Base-by-base conservation (phyloP, 495 filamentous ascomycete species). In the Talaromyces wortmannii region DNA sequence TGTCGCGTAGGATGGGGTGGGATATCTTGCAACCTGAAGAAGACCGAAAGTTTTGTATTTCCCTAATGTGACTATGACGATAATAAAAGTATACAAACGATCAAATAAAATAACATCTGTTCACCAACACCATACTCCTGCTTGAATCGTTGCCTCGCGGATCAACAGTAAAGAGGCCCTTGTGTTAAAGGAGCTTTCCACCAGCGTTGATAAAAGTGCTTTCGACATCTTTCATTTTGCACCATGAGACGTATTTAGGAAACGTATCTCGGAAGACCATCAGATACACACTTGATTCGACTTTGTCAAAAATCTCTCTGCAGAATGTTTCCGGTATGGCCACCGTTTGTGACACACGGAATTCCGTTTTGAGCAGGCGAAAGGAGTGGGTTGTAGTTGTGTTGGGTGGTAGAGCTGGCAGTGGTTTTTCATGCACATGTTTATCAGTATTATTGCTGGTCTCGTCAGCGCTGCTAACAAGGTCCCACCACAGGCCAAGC, bases 61-160 rank as follows among this genome's bases (percentile, higher is more conserved):
- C 13, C 40, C n/a, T 52, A 52, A 52, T 23, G 50, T 44, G 50
- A 52, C 18, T 36, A 52, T 52, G 50, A 52, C 29, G 5, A 40
- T 40, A 40, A 2, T 40, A 40, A 40, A 40, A 40, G 36, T 40
- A 40, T 10, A 40, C 36, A 40, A 5, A 13, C 8, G 13, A 40
- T 10, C 36, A 40, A 40, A 40, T 8, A 40, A 13, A 40, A 40
- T 10, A 40, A 40, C 33, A 40, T 40, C 13, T 5, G 8, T 10
- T 13, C 36, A 10, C 36, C 36, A 40, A 40, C 36, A 10, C 36
- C 36, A 13, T 40, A 23, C 23, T 23, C 23, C 23, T 23, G 23
- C 4, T 23, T 4, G 23, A 2, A 23, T 23, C 23, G 23, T 23
- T 23, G 4, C 23, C 4, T 23, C 23, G 23, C 4, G 4, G 2